Base-by-base conservation (phyloP, 768 basidiomycete genomes). In the Neoboletus magnificus region DNA sequence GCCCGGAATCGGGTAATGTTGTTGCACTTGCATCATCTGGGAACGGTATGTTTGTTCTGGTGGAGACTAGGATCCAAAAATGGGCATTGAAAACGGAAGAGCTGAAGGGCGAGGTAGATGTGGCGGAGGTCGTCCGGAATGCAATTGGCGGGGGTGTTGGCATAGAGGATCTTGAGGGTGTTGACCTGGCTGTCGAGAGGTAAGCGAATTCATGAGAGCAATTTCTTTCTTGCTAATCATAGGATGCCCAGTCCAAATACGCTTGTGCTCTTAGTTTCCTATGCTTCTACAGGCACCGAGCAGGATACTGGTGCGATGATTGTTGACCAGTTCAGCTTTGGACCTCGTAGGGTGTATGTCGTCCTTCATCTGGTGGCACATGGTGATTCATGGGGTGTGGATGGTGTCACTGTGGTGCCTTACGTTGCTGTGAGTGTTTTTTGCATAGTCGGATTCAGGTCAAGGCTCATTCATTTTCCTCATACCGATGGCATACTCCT, bases 171-270 rank as follows among this genome's bases (percentile, higher is more conserved):
- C 71, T 93, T 4, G 91, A 93, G 65, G 70, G 91, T 39, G 73
- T 91, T 44, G 90, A 92, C 73, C 61, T 91, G 33, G 81, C 80
- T 7, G 67, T 87, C 18, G 82, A 84, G 51, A 75, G 75, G 87
- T 86, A 55, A 50, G 77, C 57, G 58, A 52, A 23, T 42, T 5
- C 32, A 44, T 27, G n/a, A 41, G 15, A 37, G 3, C 10, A 22
- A 15, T 39, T 15, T n/a, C 20, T 12, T 11, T n/a, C 43, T 41
- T 13, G 42, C 52, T 62, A 25, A 65, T 20, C 20, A 35, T 30
- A 20, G 4, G 44, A 15, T 43, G 75, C 22, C 12, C 40, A 78
- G 88, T 53, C 68, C 79, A 18, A 79, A 77, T 25, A 77, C 79
- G 35, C 73, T 90, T 33, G 77, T 84, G 12, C 67, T 91, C 22